Conservation (phyloP, 2,329 filamentous ascomycete species). For the Aspergillus amoenus region DNA sequence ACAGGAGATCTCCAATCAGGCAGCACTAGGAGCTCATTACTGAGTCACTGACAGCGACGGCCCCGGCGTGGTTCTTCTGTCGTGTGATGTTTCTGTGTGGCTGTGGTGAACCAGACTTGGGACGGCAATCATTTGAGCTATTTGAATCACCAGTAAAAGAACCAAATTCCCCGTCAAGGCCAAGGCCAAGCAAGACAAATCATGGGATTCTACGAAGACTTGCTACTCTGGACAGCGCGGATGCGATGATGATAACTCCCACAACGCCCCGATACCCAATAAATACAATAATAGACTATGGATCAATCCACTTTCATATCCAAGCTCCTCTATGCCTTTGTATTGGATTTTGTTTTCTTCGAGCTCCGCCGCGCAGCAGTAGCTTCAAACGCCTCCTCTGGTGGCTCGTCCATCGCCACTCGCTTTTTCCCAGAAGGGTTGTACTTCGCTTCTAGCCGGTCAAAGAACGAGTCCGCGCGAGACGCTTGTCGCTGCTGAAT, state of each 20-base stretch:
- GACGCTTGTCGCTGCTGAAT: slow-evolving; percentile 71
- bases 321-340: slow-evolving; percentile 11
- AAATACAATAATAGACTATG: not conserved
- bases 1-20: slow-evolving; percentile 9
- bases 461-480: slow-evolving; percentile 64
- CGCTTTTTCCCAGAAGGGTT: slow-evolving; percentile 45
- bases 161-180: not conserved
- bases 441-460: slow-evolving; percentile 76
- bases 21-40: not conserved
- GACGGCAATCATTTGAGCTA: not conserved
- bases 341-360: slow-evolving; percentile 34
- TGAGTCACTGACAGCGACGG: not conserved
- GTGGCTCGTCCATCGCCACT: slow-evolving; percentile 52
- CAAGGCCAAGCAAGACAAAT: not conserved
- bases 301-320: not conserved
- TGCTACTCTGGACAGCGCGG: not conserved
- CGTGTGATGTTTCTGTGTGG: slow-evolving; percentile 11
- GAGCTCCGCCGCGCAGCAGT: slow-evolving; percentile 40
- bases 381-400: slow-evolving; percentile 61
- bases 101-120: not conserved
- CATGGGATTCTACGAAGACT: not conserved
- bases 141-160: slow-evolving; percentile 11
- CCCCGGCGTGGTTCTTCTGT: not conserved
- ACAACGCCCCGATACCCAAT: not conserved
- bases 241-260: not conserved